Conservation (phyloP, 257 asterid species). For the Solanum sitiens region DNA sequence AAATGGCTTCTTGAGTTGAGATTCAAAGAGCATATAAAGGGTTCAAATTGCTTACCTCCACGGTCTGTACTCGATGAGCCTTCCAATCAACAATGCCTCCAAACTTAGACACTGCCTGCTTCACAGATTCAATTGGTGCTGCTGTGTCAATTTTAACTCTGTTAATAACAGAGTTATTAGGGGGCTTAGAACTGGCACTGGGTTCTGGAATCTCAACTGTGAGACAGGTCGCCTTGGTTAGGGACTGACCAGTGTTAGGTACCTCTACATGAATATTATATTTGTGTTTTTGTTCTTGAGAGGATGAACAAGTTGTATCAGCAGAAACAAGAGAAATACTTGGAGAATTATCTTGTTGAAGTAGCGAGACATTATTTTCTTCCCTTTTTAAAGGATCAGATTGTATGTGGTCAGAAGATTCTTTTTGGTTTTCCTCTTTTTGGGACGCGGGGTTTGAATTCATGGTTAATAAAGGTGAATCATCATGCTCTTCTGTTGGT, state of each 20-base stretch:
- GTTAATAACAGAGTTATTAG: constrained; percentile 6
- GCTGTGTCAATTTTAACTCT: constrained; percentile 73
- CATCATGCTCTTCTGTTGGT: constrained; percentile 16
- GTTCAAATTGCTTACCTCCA: constrained; percentile 62
- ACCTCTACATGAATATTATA: background rate
- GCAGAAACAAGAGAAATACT: background rate
- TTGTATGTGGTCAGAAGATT: background rate
- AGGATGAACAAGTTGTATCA: constrained; percentile 20
- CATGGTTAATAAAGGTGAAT: constrained; percentile 8
- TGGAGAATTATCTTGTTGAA: constrained; percentile 11
- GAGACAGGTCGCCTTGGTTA: constrained; percentile 17
- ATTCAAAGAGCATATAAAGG: background rate
- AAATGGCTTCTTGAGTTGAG: background rate
- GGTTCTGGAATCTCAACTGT: constrained; percentile 7
- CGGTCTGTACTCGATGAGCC: constrained; percentile 79
- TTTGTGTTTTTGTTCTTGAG: constrained; percentile 19
- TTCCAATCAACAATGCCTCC: constrained; percentile 99
- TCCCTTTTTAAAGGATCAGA: background rate
- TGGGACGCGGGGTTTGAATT: constrained; percentile 4
- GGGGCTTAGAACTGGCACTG: constrained; percentile 9
- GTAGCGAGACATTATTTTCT: background rate
- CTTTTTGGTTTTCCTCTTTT: constrained; percentile 7
- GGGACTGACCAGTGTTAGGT: constrained; percentile 13
- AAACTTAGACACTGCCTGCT: constrained; percentile 92
- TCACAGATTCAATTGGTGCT: constrained; percentile 88